Percentiles rank a stretch among this genome's conserved stretches.
Conservation (phyloP, 1,284 basidiomycete species). For the Trametes pubescens region DNA sequence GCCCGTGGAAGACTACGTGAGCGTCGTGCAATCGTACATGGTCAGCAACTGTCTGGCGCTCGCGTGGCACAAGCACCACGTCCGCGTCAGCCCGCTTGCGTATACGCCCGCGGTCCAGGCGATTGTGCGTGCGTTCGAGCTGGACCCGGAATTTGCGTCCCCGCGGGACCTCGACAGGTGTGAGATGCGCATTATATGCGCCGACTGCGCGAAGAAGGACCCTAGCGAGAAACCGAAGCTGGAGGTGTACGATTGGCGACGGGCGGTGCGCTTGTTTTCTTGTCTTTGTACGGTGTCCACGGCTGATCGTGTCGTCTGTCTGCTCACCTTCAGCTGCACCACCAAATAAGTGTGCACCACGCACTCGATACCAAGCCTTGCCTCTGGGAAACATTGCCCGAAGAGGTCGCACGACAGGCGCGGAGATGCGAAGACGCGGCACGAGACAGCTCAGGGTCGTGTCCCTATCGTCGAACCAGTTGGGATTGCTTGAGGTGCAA, state of each 20-base stretch:
- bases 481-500: background rate
- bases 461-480: background rate
- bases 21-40: background rate
- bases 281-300: background rate
- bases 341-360: constrained; percentile 2
- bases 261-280: constrained; percentile 3
- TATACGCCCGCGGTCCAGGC: background rate
- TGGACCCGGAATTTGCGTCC: background rate
- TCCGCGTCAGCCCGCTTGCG: constrained; percentile 6
- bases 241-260: constrained; percentile 17
- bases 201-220: background rate
- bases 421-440: constrained; percentile 2
- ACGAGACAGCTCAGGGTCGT: background rate
- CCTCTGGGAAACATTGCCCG: constrained; percentile 5
- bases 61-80: background rate
- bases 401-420: background rate
- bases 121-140: constrained; percentile 8
- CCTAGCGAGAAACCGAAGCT: background rate
- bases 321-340: background rate
- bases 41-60: background rate
- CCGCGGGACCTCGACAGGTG: constrained; percentile 1
- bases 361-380: background rate
- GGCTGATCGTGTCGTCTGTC: background rate
- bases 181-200: constrained; percentile 15
- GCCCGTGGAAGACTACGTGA: background rate